A percentile compares a stretch with the other conserved stretches of the same genome.
Evolutionary conservation across 352 stramenopile species (phyloP).

Genomic region (Phytophthora macrochlamydospora): DNA sequence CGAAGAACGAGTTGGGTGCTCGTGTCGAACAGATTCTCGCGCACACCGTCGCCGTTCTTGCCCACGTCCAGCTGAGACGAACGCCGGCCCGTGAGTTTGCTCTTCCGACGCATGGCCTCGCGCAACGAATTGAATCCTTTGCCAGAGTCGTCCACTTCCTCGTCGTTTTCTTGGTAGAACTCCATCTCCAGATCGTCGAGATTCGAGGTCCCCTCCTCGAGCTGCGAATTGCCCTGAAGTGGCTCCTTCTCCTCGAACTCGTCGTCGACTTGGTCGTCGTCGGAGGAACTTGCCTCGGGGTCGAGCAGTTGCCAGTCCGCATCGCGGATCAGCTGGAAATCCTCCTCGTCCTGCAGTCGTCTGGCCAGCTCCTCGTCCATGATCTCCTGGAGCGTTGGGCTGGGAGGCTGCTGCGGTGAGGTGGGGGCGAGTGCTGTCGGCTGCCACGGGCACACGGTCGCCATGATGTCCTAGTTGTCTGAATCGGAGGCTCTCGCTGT

Average conservation of each 20-base stretch:
- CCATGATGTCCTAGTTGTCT: conserved; percentile 4
- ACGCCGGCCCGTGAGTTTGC: conserved; percentile 26
- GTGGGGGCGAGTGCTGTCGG: conserved; percentile 3
- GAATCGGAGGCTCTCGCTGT: background rate
- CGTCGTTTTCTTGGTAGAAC: conserved; percentile 27
- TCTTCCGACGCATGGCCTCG: conserved; percentile 40
- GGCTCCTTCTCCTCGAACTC: conserved; percentile 25
- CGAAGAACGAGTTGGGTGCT: conserved; percentile 49
- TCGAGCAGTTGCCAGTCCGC: conserved; percentile 9
- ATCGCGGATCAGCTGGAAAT: background rate
- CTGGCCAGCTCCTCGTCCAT: conserved; percentile 66
- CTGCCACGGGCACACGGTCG: conserved; percentile 23
- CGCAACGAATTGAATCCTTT: conserved; percentile 33
- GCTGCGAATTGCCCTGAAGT: background rate
- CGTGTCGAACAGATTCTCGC: conserved; percentile 59
- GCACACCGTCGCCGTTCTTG: conserved; percentile 38
- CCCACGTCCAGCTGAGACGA: conserved; percentile 19
- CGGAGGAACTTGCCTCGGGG: conserved; percentile 3
- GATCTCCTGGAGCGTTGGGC: conserved; percentile 59
- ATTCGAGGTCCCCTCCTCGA: background rate
- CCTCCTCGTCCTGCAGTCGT: conserved; percentile 41
- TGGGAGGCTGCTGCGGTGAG: conserved; percentile 8
- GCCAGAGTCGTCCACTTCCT: conserved; percentile 8
- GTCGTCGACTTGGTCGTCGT: background rate
- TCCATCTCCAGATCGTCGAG: conserved; percentile 21